Base-by-base conservation (phyloP, 2,329 filamentous ascomycete species). In the Colletotrichum orchidophilum region DNA sequence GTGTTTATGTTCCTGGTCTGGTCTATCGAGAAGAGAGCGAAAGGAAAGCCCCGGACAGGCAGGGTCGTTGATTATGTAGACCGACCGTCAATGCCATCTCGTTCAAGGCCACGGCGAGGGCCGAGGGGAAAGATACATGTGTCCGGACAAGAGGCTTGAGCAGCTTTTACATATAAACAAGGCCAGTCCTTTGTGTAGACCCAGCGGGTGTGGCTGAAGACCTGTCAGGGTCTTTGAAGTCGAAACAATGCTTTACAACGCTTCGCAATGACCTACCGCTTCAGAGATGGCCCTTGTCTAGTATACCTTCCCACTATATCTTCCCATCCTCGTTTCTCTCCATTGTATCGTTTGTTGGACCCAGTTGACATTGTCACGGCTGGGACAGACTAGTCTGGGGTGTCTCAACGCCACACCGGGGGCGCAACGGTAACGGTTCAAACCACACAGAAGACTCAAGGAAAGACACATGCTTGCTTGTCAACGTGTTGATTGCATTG, bases 401-500 rank as follows among this genome's bases (percentile, higher is more conserved):
- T 46, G 39, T 46, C 39, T 46, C 39, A 52, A 62, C 24, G 29
- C 46, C 29, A 62, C 33, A 62, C 50, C 1, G 3, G 21, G 5
- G 42, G 59, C 8, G 3, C 18, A 33, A 18, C 27, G 31, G 13
- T 24, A 15, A 3, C 21, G 21, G 5, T 4, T n/a, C 31, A 8
- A 9, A 26, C 15, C n/a, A 52, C 42, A 26, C 24, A 24, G 24
- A 27, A 26, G 29, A 6, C 29, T 5, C n/a, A 24, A 9, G 27
- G 3, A n/a, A 7, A 12, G 8, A 26, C 11, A 29, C 27, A 13
- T 21, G 24, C 2, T 21, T 54, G 60, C 13, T 54, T 35, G 27
- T 54, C 69, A 71, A 71, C 63, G 59, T 54, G 46, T 63, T 71
- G 64, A 69, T 69, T 39, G 39, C 69, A 72, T 70, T 71, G 66